Percentiles rank a stretch among this genome's conserved stretches.
Evolutionary conservation across 106 monocot species (phyloP).

Genomic region (Dendrobium officinale): DNA sequence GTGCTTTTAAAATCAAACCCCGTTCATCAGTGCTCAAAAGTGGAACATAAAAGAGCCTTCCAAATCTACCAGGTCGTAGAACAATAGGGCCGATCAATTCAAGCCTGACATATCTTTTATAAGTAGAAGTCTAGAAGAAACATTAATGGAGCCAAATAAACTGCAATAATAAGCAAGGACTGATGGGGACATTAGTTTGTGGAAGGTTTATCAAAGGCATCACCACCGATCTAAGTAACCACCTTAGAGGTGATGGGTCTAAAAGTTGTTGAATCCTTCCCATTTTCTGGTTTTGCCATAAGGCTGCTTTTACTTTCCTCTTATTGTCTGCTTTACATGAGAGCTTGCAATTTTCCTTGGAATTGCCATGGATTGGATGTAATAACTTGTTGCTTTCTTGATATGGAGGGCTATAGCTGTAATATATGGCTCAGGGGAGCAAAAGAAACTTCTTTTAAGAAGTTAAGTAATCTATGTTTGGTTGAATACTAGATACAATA

Average conservation of each 20-base stretch:
- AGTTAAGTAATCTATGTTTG: neutral
- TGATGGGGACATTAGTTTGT: too few species aligned
- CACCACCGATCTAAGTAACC: neutral
- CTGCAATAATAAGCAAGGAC: neutral
- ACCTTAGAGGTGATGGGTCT: neutral
- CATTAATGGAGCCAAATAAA: neutral
- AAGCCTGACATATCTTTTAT: conserved; percentile 23
- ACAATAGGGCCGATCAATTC: conserved; percentile 65
- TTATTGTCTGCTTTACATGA: neutral
- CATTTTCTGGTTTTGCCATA: neutral
- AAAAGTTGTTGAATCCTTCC: neutral
- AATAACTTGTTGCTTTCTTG: conserved; percentile 6
- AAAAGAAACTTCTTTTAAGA: conserved; percentile 1
- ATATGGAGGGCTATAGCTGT: neutral
- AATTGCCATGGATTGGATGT: neutral
- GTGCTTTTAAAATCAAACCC: conserved; percentile 54
- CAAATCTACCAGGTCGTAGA: conserved; percentile 70
- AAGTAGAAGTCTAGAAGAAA: neutral
- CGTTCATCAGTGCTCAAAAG: conserved; percentile 49
- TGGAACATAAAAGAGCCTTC: conserved; percentile 64
- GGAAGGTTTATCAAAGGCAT: too few species aligned
- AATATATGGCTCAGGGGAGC: conserved; percentile 4
- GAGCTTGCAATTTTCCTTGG: conserved; percentile 2
- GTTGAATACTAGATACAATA: neutral
- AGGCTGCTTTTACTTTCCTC: neutral